phyloP scores from a whole-genome alignment of 139 green algal species.

The Chlorella sp. region DNA sequence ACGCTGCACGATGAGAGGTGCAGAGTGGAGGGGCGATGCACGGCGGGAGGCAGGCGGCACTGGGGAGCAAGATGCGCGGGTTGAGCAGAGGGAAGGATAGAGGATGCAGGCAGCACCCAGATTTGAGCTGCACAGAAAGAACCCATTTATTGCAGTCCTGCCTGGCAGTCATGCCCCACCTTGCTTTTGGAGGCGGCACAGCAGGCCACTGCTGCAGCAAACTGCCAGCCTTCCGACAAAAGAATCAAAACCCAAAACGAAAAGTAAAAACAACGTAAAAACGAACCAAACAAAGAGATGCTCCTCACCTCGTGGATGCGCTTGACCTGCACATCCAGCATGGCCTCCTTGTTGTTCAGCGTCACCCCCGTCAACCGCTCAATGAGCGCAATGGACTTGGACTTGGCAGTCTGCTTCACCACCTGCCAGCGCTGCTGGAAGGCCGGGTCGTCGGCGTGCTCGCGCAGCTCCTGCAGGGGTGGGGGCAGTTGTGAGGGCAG shows the following conservation, averaged over 20 bases:
- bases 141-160: not conserved
- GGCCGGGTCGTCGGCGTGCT: conserved; percentile 62
- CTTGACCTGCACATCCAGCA: conserved; percentile 99
- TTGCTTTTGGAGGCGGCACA: not conserved
- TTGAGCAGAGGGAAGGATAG: not conserved
- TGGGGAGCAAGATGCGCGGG: no score
- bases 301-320: conserved; percentile 91
- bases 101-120: not conserved
- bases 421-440: conserved; percentile 81
- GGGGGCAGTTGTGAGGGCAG: not conserved
- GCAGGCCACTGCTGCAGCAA: not conserved
- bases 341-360: conserved; percentile 73
- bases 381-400: conserved; percentile 77
- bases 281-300: no score
- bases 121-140: not conserved
- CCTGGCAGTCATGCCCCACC: not conserved
- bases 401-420: conserved; percentile 92
- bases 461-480: conserved; percentile 50
- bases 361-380: conserved; percentile 75
- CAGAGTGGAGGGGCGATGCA: no score
- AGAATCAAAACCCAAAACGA: no score
- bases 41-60: no score
- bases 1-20: no score
- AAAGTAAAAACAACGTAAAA: no score
- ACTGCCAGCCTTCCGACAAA: not conserved